Base-by-base conservation (phyloP, 139 green algal species). In the Ettlia oleoabundans region DNA sequence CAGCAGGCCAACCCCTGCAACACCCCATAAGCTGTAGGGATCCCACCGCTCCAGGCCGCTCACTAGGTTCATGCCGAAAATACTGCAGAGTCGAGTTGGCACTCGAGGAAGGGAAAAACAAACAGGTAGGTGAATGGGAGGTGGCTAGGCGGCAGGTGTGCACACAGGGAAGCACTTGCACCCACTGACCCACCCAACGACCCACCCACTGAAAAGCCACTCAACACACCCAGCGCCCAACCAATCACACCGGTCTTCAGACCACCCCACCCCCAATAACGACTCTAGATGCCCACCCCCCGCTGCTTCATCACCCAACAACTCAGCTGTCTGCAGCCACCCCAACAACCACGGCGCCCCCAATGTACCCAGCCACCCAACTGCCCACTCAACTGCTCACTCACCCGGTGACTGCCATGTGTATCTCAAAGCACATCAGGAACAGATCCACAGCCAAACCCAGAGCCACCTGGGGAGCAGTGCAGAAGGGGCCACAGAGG, bases 1-100 rank as follows among this genome's bases (percentile, higher is more conserved):
- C 21, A 58, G 1, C 41, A 80, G 69, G 2, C 80, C 80, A 19
- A 85, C n/a, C 32, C 26, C 26, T 13, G 55, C 61, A 8, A 85
- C 73, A 5, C 67, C 70, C 80, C 80, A 85, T 22, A 85, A 58
- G n/a, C 28, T 35, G 58, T 65, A 75, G 32, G 80, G 80, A 42
- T 85, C 51, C 52, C 41, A 80, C 5, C 43, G 70, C 80, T 85
- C 80, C 58, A 85, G 80, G 1, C 80, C 80, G 7, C 13, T 42
- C 1, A 30, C 53, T 32, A 85, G 58, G 42, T 85, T 85, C 80
- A 85, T 85, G 37, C 80, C 80, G n/a, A 80, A 80, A n/a, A 80
- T 75, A 58, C 77, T 65, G 58, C 35, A 30, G 72, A n/a, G n/a
- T n/a, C n/a, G n/a, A n/a, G n/a, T n/a, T n/a, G n/a, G n/a, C n/a